phyloP scores from a whole-genome alignment of 768 basidiomycete genomes.

The Tylopilus vinaceipallidus region DNA sequence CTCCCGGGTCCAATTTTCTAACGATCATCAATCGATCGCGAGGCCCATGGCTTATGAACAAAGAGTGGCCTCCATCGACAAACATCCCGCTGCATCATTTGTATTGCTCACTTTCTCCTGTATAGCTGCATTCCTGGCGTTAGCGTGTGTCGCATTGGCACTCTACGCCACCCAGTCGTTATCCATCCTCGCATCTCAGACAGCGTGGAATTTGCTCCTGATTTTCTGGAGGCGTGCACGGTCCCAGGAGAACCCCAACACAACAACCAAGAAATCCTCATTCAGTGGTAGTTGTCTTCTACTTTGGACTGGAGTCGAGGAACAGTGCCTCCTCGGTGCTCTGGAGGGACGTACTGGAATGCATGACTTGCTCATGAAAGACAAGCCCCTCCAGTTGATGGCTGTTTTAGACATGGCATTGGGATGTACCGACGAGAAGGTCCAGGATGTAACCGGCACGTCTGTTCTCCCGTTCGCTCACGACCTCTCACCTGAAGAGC shows the following conservation, averaged over 20 bases:
- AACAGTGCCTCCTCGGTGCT: conserved; percentile 1
- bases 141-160: conserved; percentile 20
- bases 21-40: neutral
- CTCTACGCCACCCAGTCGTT: conserved; percentile 25
- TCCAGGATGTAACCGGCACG: conserved; percentile 29
- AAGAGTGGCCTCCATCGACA: neutral
- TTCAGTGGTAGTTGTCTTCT: neutral
- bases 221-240: conserved; percentile 10
- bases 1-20: neutral
- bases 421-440: conserved; percentile 31
- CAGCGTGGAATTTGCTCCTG: conserved; percentile 24
- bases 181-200: conserved; percentile 19
- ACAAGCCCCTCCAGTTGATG: conserved; percentile 8
- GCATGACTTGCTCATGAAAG: neutral
- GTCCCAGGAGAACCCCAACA: neutral
- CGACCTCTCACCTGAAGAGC: conserved; percentile 21
- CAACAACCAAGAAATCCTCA: conserved; percentile 1
- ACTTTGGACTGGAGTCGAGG: neutral
- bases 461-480: conserved; percentile 19
- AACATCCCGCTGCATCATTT: conserved; percentile 6
- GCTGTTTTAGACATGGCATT: conserved; percentile 19
- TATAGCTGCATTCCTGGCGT: conserved; percentile 20
- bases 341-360: conserved; percentile 4
- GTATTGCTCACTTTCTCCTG: conserved; percentile 28
- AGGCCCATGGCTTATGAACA: neutral